phyloP scores from a whole-genome alignment of 2,329 filamentous ascomycete species.

The Simplicillium aogashimaense region DNA sequence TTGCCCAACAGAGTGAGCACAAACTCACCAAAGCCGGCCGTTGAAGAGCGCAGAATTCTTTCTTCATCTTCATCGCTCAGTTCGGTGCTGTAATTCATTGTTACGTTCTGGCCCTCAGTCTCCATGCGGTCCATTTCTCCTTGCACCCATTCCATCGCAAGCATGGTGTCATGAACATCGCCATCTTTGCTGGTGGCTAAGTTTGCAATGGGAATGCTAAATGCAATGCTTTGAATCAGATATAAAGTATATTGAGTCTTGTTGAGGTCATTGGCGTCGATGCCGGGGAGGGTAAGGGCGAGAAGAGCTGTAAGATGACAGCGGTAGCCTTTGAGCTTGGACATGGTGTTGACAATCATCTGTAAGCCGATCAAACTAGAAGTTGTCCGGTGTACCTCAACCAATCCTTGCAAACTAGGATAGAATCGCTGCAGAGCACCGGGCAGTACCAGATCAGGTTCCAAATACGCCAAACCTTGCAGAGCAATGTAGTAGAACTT shows the following conservation, averaged over 20 bases:
- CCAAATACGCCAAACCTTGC: slow-evolving; percentile 80
- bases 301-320: slow-evolving; percentile 91
- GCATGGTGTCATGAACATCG: slow-evolving; percentile 59
- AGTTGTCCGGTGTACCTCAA: slow-evolving; percentile 93
- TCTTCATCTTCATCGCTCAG: slow-evolving; percentile 80
- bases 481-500: slow-evolving; percentile 86
- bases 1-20: slow-evolving; percentile 82
- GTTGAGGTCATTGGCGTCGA: slow-evolving; percentile 94
- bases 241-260: slow-evolving; percentile 93
- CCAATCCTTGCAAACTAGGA: slow-evolving; percentile 88
- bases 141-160: slow-evolving; percentile 90
- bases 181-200: slow-evolving; percentile 45
- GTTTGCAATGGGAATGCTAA: slow-evolving; percentile 88
- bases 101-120: slow-evolving; percentile 70
- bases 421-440: slow-evolving; percentile 94
- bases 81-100: slow-evolving; percentile 76
- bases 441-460: slow-evolving; percentile 84
- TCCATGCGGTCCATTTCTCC: slow-evolving; percentile 93
- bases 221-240: slow-evolving; percentile 91
- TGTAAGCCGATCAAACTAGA: slow-evolving; percentile 88
- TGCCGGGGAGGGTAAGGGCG: slow-evolving; percentile 86
- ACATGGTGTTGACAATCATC: slow-evolving; percentile 84
- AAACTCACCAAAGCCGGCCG: slow-evolving; percentile 88
- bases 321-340: slow-evolving; percentile 87
- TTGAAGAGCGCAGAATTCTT: slow-evolving; percentile 83